These are phyloP conservation scores for Pterocarpus macrocarpus DNA, from an alignment of 306 rosid genomes.

Conservation along the genomic window DNA sequence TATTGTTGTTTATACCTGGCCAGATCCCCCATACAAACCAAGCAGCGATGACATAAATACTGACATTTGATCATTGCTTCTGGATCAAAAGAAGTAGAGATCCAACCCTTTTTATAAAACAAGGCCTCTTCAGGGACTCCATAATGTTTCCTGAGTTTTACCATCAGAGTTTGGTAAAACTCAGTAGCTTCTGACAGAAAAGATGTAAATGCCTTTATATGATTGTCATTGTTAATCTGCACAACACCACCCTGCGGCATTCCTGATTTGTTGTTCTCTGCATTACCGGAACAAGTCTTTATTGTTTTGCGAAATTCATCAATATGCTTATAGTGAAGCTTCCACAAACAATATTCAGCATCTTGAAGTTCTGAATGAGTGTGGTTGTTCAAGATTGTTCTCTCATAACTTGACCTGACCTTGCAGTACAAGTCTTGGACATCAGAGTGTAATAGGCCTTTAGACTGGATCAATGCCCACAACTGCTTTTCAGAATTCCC, in stretches of 20 bases:
- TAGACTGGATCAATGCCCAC: constrained; percentile 76
- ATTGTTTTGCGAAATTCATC: constrained; percentile 76
- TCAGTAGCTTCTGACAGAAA: background rate
- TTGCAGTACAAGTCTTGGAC: constrained; percentile 68
- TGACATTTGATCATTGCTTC: constrained; percentile 57
- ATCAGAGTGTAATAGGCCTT: constrained; percentile 75
- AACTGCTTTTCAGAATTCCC: constrained; percentile 72
- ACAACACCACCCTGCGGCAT: constrained; percentile 20
- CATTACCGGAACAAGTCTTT: constrained; percentile 55
- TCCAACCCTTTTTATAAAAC: constrained; percentile 38
- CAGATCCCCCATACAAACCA: constrained; percentile 82
- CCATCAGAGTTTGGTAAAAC: constrained; percentile 63
- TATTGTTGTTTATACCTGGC: constrained; percentile 72
- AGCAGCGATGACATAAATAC: constrained; percentile 48
- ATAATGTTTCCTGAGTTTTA: constrained; percentile 56
- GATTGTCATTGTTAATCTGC: constrained; percentile 44
- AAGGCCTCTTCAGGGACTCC: constrained; percentile 57
- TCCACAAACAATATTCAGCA: constrained; percentile 84
- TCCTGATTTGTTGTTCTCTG: constrained; percentile 49
- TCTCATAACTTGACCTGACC: constrained; percentile 77
- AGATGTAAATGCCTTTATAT: constrained; percentile 51
- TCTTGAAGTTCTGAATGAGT: constrained; percentile 67
- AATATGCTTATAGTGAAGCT: constrained; percentile 76
- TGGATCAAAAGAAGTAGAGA: constrained; percentile 46
- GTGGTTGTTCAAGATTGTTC: constrained; percentile 54